These are phyloP conservation scores for Coemansia sp. DNA, from an alignment of 192 early-diverging fungal species.

Conservation along the genomic window DNA sequence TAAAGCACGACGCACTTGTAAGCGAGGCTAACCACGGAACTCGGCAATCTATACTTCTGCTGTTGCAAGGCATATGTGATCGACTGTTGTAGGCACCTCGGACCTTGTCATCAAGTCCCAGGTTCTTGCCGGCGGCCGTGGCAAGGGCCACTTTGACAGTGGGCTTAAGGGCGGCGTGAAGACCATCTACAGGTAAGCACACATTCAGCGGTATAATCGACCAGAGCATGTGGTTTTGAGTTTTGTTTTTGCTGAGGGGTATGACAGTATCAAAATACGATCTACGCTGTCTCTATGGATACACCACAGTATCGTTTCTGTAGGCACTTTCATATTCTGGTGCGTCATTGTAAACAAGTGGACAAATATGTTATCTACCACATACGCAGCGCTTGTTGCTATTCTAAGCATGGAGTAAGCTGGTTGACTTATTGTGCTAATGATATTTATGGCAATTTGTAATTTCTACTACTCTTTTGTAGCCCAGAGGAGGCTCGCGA, in stretches of 20 bases:
- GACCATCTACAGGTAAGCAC: conserved; percentile 81
- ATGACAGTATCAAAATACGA: not conserved
- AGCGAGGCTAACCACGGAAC: too few relatives aligned
- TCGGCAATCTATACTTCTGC: too few relatives aligned
- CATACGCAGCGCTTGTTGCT: not conserved
- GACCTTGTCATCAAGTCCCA: conserved; percentile 82
- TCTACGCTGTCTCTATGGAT: too few relatives aligned
- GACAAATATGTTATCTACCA: not conserved
- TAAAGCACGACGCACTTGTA: too few relatives aligned
- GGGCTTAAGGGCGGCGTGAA: conserved; percentile 97
- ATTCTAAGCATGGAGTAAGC: too few relatives aligned
- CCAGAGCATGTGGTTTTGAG: not conserved
- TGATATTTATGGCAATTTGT: not conserved
- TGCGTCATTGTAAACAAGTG: not conserved
- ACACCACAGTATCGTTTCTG: too few relatives aligned
- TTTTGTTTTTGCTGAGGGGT: not conserved
- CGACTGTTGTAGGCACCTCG: conserved; percentile 52
- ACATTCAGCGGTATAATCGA: too few relatives aligned
- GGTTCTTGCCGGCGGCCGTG: conserved; percentile 97
- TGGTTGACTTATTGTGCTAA: too few relatives aligned
- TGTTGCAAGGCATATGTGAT: not conserved
- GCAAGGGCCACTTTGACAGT: conserved; percentile 95
- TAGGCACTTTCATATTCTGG: too few relatives aligned
- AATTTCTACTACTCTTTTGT: conserved; percentile 1
- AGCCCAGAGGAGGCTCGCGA: conserved; percentile 84